Evolutionary conservation across 202 grass and related monocot species (phyloP).

Genomic region (Setaria viridis): DNA sequence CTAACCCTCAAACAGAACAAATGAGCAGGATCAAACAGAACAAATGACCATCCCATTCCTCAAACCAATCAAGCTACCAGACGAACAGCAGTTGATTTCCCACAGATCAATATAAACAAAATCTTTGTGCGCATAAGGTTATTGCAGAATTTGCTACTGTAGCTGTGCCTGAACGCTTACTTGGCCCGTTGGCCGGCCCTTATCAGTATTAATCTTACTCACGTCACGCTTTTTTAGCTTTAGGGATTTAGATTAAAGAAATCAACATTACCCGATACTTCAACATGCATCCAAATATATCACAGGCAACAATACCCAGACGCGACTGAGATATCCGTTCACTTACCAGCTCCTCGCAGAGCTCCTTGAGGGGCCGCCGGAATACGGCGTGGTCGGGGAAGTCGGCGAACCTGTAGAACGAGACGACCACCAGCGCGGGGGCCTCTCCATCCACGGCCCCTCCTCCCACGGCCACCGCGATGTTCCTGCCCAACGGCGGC

Average conservation of each 20-base stretch:
- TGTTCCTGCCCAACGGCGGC: conserved; percentile 38
- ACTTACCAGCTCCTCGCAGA: conserved; percentile 88
- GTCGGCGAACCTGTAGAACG: conserved; percentile 87
- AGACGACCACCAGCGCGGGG: conserved; percentile 71
- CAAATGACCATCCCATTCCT: not conserved
- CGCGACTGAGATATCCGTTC: not conserved
- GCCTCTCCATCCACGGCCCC: conserved; percentile 12
- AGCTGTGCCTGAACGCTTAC: not conserved
- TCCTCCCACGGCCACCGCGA: conserved; percentile 28
- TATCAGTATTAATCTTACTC: not conserved
- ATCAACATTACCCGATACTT: not conserved
- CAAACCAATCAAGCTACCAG: not conserved
- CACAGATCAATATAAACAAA: not conserved
- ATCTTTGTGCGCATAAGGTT: not conserved
- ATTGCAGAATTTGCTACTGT: not conserved
- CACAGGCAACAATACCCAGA: conserved; percentile 29
- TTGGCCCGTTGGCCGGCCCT: not conserved
- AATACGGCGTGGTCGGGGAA: conserved; percentile 74
- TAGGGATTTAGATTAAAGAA: not conserved
- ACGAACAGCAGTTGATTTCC: not conserved
- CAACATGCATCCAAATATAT: not conserved
- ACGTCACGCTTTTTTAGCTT: not conserved
- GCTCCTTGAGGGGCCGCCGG: conserved; percentile 71
- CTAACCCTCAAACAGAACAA: not conserved
- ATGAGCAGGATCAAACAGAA: not conserved